Evolutionary conservation across 2,329 filamentous ascomycete species (phyloP), one percentile per base, ranked within the genome.

Genomic region (Alternaria atra): DNA sequence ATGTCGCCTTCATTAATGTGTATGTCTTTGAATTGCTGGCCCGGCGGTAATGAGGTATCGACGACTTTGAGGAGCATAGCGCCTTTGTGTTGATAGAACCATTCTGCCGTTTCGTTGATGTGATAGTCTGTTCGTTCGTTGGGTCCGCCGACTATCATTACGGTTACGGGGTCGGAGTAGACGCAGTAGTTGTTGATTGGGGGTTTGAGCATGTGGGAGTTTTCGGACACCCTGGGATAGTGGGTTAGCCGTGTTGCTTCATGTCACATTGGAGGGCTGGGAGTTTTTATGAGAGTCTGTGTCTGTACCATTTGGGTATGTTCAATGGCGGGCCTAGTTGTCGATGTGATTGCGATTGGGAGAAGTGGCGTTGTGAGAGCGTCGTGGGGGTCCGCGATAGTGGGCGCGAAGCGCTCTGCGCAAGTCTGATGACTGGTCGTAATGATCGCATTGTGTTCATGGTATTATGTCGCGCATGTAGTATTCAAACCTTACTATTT

Each of bases 151-250:
- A 99, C 94, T 72, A 97, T 93, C 91, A 95, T 95, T 76, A 95
- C 91, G 42, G 90, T 93, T 61, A 94, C 87, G 73, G 87, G 87
- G 56, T 91, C 87, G 77, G 97, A 91, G 83, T 97, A 97, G 73
- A 98, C 92, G 82, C 94, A 97, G 84, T 95, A 96, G 83, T 98
- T 98, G 83, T 97, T 97, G 75, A 98, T 90, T 1, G 95, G 95
- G 0, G 95, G 95, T 79, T 97, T 89, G 59, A 97, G 88, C 63
- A 98, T 89, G 77, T 98, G 94, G 0, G 91, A 90, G 80, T 98
- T 98, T 77, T 94, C 88, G 73, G 92, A 86, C 40, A 99, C 89
- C 94, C 94, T 97, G 60, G 4, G 6, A 7, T 13, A 10, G 1
- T 13, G 17, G 27, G 50, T 61, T 51, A 63, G 48, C 40, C n/a